Conservation (phyloP, 2,329 filamentous ascomycete species). For the Beauveria medogensis region DNA sequence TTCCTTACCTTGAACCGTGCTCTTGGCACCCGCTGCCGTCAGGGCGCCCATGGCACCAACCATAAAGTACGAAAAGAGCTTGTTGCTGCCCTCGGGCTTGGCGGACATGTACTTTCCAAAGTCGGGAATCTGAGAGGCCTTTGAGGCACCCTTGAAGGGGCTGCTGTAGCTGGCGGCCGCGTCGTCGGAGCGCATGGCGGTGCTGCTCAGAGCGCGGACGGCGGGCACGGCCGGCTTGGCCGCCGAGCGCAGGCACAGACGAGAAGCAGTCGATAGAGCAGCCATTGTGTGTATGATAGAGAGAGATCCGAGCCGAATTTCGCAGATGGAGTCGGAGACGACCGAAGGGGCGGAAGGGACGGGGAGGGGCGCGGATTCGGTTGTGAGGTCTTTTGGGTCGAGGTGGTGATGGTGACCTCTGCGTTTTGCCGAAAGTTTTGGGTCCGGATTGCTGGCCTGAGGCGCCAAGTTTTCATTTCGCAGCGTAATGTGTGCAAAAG, state of each 20-base stretch:
- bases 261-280: constrained; percentile 60
- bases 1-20: constrained; percentile 87
- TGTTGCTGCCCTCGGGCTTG: constrained; percentile 58
- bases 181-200: constrained; percentile 38
- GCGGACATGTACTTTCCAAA: constrained; percentile 81
- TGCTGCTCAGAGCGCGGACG: constrained; percentile 49
- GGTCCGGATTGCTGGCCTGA: constrained; percentile 30
- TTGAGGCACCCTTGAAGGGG: constrained; percentile 54
- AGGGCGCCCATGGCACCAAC: constrained; percentile 91
- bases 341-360: constrained; percentile 18
- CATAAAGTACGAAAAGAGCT: constrained; percentile 97
- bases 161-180: constrained; percentile 45
- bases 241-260: constrained; percentile 56
- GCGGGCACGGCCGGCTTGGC: constrained; percentile 33
- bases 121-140: constrained; percentile 68
- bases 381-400: constrained; percentile 40
- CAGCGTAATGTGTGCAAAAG: constrained; percentile 16
- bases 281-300: constrained; percentile 43
- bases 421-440: constrained; percentile 33
- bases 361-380: constrained; percentile 18
- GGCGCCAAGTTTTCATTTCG: constrained; percentile 25
- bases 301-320: neutral
- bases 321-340: constrained; percentile 5
- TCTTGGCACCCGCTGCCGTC: constrained; percentile 90
- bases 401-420: constrained; percentile 26